Evolutionary conservation across 331 rosid species (phyloP), one percentile per base, ranked within the genome.

Genomic region (Prunus yedoensis): DNA sequence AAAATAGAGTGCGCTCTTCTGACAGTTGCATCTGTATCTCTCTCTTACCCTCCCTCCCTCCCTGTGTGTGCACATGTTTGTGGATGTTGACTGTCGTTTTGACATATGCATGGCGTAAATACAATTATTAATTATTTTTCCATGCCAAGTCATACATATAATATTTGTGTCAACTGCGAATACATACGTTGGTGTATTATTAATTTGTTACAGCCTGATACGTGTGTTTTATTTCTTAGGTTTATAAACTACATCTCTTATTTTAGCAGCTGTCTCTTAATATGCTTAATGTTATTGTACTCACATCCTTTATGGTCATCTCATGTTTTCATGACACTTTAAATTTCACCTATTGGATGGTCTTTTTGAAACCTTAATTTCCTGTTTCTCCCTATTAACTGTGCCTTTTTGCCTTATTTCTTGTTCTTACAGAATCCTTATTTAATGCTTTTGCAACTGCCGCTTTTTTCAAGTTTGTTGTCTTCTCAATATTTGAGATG

Each of bases 381-480:
- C 25, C 62, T 32, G 6, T 47, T 54, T 69, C 66, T 75, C 30
- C 63, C 58, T 50, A 46, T 57, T 78, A 78, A 79, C 68, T 66
- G 52, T 17, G 53, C 20, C 21, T 54, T 50, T 68, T 72, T 81
- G 21, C 66, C 70, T 77, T 78, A 52, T 87, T 53, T 60, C 65
- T 67, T 78, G 64, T 63, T 46, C 32, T 4, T 84, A 74, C 95
- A 94, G 98, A 94, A 77, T 94, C 98, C 78, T 85, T 94, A 68
- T 94, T 94, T 62, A 91, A 91, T 86, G 98, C 97, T 74, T 94
- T 94, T 86, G 98, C 98, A 46, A 94, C 96, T 62, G 98, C 96
- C 47, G 96, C 98, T 28, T 91, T 94, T 85, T 94, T 94, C 95
- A 91, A 94, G 87, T 94, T 94, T 45, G 96, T 94, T 6, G 95